phyloP scores from a whole-genome alignment of 179 eudicot species.

The Patellifolia procumbens region DNA sequence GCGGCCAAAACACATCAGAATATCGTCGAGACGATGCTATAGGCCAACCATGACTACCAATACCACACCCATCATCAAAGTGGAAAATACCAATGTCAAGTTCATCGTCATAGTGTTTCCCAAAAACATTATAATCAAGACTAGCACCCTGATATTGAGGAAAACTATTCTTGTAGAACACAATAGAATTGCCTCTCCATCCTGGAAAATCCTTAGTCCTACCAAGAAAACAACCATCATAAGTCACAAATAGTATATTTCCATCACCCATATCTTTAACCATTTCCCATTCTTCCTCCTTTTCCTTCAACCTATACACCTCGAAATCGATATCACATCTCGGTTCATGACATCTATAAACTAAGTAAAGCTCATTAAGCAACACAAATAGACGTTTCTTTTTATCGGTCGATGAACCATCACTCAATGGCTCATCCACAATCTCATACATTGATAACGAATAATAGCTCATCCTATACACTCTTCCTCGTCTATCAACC shows the following conservation, averaged over 20 bases:
- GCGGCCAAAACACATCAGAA: not conserved
- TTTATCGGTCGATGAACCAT: not conserved
- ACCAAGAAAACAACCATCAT: conserved; percentile 17
- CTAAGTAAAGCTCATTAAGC: not conserved
- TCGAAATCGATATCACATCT: not conserved
- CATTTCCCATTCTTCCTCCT: not conserved
- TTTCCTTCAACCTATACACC: conserved; percentile 5
- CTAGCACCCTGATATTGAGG: not conserved
- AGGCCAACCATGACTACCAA: not conserved
- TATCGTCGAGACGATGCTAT: not conserved
- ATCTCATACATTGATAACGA: not conserved
- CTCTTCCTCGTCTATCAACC: not conserved
- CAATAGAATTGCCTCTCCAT: conserved; percentile 30
- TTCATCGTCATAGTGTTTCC: not conserved
- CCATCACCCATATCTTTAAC: not conserved
- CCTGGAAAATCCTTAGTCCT: conserved; percentile 21
- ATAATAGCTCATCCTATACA: not conserved
- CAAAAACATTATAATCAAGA: not conserved
- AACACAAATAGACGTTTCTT: not conserved
- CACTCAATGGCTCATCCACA: not conserved
- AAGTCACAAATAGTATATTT: conserved; percentile 27
- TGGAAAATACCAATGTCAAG: not conserved
- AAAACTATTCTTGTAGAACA: conserved; percentile 16
- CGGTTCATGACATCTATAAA: not conserved
- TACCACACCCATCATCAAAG: not conserved